phyloP scores from a whole-genome alignment of 1,284 basidiomycete species.

The Boletus semigastroideus region DNA sequence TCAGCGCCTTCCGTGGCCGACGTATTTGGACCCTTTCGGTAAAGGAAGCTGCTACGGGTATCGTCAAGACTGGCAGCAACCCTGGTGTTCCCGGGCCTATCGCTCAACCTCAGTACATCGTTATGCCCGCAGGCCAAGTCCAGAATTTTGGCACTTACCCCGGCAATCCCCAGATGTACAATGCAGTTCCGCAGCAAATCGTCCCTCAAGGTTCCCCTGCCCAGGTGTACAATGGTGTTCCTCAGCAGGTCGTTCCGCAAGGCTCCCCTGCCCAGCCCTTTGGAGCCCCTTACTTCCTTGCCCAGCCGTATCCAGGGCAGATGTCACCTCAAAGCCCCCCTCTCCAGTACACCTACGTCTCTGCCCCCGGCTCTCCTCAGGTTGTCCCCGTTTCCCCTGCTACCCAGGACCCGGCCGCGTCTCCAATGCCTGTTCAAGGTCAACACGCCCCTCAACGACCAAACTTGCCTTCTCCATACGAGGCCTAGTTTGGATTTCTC shows the following conservation, averaged over 20 bases:
- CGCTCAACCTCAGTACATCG: constrained; percentile 2
- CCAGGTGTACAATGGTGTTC: constrained; percentile 7
- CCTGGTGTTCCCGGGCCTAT: constrained; percentile 5
- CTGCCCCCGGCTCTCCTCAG: too few relatives aligned
- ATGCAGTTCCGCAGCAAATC: too few relatives aligned
- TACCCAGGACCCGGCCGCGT: too few relatives aligned
- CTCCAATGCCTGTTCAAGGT: too few relatives aligned
- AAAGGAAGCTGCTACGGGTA: constrained; percentile 10
- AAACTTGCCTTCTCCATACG: too few relatives aligned
- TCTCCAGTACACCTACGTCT: neutral
- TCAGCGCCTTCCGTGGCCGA: constrained; percentile 22
- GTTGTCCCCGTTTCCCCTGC: too few relatives aligned
- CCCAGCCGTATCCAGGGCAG: constrained; percentile 3
- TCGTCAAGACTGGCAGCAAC: neutral
- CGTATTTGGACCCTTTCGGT: constrained; percentile 27
- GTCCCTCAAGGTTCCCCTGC: neutral
- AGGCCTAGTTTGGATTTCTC: too few relatives aligned
- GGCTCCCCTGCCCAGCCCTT: constrained; percentile 6
- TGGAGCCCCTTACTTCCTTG: neutral
- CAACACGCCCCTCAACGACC: too few relatives aligned
- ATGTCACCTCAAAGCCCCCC: neutral
- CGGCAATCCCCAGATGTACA: too few relatives aligned
- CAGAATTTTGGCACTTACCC: neutral
- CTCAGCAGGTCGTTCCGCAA: constrained; percentile 3
- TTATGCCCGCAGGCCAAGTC: constrained; percentile 3